Evolutionary conservation across 495 filamentous ascomycete genomes (phyloP), one percentile per base, ranked within the genome.

Genomic region (Daldinia childiae): DNA sequence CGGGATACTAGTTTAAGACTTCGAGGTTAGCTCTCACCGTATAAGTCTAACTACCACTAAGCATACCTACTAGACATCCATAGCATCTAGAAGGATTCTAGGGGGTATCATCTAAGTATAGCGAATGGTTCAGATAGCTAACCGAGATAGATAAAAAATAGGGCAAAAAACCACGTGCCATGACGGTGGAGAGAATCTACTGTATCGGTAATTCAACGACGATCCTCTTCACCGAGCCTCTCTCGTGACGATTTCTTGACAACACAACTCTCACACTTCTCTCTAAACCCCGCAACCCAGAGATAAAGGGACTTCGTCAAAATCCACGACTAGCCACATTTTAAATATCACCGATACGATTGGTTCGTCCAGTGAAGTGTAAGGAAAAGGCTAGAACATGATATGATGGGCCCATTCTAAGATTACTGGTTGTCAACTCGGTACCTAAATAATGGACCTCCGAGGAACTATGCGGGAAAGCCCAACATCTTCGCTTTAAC

Each of bases 211-310:
- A n/a, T 19, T 36, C 9, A 19, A 55, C 15, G 69, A 64, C 50
- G 59, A 68, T 72, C 64, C 6, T 51, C 64, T 64, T 68, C 48
- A 72, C 69, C 69, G 69, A 72, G 27, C 15, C 58, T 15, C 19
- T 34, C 17, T 54, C n/a, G 51, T 45, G 38, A 36, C 21, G 12
- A 26, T 58, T 57, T n/a, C 6, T 58, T 1, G 32, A 58, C 55
- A 58, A 39, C 34, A 14, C 32, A 58, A 8, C 30, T 15, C 12
- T 24, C 55, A n/a, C 32, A 3, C 55, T 21, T 36, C 11, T 32
- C 3, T 24, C 17, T 24, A 19, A 17, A 41, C 54, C 54, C 54
- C 54, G 6, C 30, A 57, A 17, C 7, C 30, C 19, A 12, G 24
- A 12, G 30, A 57, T 57, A 57, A 24, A 66, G 62, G 26, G 21